A percentile compares a stretch with the other conserved stretches of the same genome.
phyloP scores from a whole-genome alignment of 495 filamentous ascomycete species.

The Immersiella caudata region DNA sequence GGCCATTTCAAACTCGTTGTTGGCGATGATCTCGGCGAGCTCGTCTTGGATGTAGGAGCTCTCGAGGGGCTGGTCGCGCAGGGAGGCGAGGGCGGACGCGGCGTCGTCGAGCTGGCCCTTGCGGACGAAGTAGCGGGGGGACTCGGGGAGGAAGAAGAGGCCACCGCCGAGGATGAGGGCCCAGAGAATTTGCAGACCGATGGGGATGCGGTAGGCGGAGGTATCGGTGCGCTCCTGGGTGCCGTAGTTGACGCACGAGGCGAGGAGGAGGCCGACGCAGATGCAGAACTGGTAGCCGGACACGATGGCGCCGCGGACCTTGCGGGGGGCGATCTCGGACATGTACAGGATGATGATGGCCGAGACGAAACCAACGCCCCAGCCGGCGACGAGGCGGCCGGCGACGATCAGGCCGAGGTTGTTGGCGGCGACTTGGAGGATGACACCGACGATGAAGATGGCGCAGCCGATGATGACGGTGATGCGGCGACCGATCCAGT shows the following conservation, averaged over 20 bases:
- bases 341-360: constrained; percentile 76
- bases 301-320: constrained; percentile 71
- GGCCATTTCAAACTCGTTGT: constrained; percentile 73
- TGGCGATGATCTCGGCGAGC: constrained; percentile 77
- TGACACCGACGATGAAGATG: constrained; percentile 66
- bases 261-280: constrained; percentile 71
- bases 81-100: constrained; percentile 58
- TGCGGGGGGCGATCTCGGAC: constrained; percentile 67
- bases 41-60: constrained; percentile 66
- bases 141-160: constrained; percentile 68
- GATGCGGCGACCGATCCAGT: constrained; percentile 66
- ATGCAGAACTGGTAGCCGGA: constrained; percentile 78
- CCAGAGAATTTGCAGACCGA: constrained; percentile 69
- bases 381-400: constrained; percentile 55
- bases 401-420: constrained; percentile 51
- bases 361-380: constrained; percentile 71
- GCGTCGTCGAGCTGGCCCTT: constrained; percentile 65
- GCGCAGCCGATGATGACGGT: constrained; percentile 67
- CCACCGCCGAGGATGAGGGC: constrained; percentile 64
- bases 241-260: constrained; percentile 70
- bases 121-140: constrained; percentile 78
- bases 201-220: constrained; percentile 72
- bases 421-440: constrained; percentile 55
- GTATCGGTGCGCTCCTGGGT: constrained; percentile 66
- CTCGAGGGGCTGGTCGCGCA: constrained; percentile 68